Evolutionary conservation across 129 eudicot genomes (phyloP).

Genomic region (Gnaphalium uliginosum): DNA sequence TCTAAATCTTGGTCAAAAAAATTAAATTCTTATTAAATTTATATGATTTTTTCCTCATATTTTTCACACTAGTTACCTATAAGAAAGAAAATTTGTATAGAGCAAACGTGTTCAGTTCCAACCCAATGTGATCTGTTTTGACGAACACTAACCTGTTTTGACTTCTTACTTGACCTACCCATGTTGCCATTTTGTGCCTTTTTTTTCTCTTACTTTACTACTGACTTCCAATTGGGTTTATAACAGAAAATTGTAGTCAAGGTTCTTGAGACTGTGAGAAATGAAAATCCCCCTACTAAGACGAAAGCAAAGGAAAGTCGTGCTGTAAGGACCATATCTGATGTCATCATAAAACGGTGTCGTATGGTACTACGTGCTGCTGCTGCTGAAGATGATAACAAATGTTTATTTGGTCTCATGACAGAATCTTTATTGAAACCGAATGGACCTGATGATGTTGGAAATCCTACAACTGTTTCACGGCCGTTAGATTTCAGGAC

Average conservation of each 20-base stretch:
- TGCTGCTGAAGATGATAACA: conserved; percentile 72
- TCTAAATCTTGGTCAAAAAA: neutral
- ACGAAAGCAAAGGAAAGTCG: conserved; percentile 63
- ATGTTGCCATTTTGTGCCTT: neutral
- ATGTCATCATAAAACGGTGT: conserved; percentile 68
- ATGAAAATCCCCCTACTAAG: conserved; percentile 49
- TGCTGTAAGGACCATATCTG: conserved; percentile 44
- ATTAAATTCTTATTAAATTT: neutral
- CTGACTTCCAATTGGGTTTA: conserved; percentile 7
- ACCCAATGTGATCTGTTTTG: too few species aligned
- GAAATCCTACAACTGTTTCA: conserved; percentile 66
- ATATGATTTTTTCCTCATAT: neutral
- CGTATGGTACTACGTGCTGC: conserved; percentile 79
- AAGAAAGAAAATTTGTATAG: neutral
- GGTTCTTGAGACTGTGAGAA: conserved; percentile 50
- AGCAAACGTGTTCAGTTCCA: neutral
- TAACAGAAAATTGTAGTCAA: conserved; percentile 76
- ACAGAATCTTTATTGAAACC: conserved; percentile 56
- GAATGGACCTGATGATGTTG: conserved; percentile 67
- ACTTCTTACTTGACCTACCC: neutral
- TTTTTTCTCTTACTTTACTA: neutral
- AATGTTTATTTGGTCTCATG: conserved; percentile 69
- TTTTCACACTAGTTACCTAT: neutral
- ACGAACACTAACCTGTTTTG: neutral
- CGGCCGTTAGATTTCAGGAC: conserved; percentile 92